A percentile compares a stretch with the other conserved stretches of the same genome.
Conservation (phyloP, 495 filamentous ascomycete species). For the Aspergillus cristatus region DNA sequence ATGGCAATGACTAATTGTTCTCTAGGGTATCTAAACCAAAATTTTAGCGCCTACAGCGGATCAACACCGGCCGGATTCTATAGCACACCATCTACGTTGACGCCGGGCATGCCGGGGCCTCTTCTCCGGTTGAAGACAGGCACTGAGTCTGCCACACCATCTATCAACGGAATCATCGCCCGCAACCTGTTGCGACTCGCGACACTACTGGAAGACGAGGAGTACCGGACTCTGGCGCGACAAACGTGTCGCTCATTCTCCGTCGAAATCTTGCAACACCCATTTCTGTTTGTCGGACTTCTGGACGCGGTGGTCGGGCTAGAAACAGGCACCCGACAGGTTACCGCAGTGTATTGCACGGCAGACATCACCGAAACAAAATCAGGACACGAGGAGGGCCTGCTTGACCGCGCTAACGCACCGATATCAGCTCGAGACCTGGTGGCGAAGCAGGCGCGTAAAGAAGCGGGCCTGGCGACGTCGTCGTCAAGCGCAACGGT, state of each 20-base stretch:
- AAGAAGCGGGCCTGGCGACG: slow-evolving; percentile 29
- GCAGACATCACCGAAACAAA: not conserved
- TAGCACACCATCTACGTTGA: slow-evolving; percentile 56
- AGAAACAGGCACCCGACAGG: slow-evolving; percentile 43
- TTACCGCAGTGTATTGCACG: slow-evolving; percentile 32
- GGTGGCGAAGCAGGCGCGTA: slow-evolving; percentile 26
- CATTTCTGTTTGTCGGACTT: slow-evolving; percentile 75
- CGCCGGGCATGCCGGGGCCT: slow-evolving; percentile 62
- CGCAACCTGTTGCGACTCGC: slow-evolving; percentile 75
- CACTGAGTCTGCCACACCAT: slow-evolving; percentile 85
- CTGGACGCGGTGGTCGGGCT: slow-evolving; percentile 68
- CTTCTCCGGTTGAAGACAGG: slow-evolving; percentile 87
- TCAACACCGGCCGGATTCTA: slow-evolving; percentile 65
- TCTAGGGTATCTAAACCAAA: slow-evolving; percentile 54
- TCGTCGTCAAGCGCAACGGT: slow-evolving; percentile 27
- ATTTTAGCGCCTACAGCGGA: slow-evolving; percentile 53
- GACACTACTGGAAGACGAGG: slow-evolving; percentile 56
- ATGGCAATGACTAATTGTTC: too few species aligned
- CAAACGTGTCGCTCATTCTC: slow-evolving; percentile 78
- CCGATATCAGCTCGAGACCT: slow-evolving; percentile 28
- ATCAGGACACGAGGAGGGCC: slow-evolving; percentile 3
- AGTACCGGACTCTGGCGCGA: slow-evolving; percentile 54
- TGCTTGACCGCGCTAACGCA: slow-evolving; percentile 18
- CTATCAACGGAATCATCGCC: slow-evolving; percentile 75
- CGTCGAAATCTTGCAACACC: slow-evolving; percentile 83